A percentile compares a stretch with the other conserved stretches of the same genome.
phyloP scores from a whole-genome alignment of 345 rosid species.

The Nasturtium officinale region DNA sequence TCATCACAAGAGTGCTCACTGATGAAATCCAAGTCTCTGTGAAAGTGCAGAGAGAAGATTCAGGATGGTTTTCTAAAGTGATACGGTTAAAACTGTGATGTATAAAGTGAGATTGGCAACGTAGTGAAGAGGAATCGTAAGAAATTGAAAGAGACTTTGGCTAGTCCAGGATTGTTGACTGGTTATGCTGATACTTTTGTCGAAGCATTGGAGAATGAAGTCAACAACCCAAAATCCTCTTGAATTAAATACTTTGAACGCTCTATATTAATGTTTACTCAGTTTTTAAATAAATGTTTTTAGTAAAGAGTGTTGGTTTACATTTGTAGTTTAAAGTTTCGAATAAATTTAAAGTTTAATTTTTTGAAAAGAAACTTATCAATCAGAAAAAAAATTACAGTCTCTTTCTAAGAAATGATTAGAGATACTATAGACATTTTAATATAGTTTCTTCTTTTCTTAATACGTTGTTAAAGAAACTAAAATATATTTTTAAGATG shows the following conservation, averaged over 20 bases:
- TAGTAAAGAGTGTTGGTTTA: neutral
- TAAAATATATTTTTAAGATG: neutral
- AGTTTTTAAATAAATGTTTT: neutral
- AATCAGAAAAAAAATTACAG: neutral
- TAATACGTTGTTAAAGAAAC: neutral
- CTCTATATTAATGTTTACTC: neutral
- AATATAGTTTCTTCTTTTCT: too few relatives aligned
- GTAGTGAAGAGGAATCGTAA: constrained; percentile 33
- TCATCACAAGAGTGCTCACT: constrained; percentile 43
- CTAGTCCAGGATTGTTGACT: constrained; percentile 13
- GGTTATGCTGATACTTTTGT: constrained; percentile 24
- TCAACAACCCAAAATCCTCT: constrained; percentile 16
- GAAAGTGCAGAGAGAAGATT: constrained; percentile 41
- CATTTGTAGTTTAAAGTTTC: neutral
- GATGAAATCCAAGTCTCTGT: constrained; percentile 47
- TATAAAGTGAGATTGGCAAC: too few relatives aligned
- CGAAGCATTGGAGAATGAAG: constrained; percentile 14
- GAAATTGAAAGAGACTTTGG: constrained; percentile 31
- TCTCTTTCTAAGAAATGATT: neutral
- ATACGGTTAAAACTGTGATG: too few relatives aligned
- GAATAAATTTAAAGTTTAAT: neutral
- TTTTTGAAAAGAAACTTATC: neutral
- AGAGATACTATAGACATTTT: neutral
- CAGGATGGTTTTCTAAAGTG: constrained; percentile 40
- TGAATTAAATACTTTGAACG: neutral